A percentile compares a stretch with the other conserved stretches of the same genome.
Evolutionary conservation across 768 basidiomycete genomes (phyloP).

Genomic region (Myochromella boudieri): DNA sequence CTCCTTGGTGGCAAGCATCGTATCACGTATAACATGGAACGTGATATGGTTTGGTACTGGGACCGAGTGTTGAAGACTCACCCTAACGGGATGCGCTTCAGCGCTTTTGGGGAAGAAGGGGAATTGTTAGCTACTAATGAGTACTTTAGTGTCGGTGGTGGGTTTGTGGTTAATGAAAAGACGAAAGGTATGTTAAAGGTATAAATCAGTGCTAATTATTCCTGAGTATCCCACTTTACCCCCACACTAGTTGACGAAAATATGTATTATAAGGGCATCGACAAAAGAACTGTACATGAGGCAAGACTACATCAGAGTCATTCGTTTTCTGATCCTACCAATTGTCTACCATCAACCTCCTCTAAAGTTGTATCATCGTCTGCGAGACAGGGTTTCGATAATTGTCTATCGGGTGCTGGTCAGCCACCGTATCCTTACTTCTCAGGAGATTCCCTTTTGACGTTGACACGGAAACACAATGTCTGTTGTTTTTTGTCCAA

Average conservation of each 20-base stretch:
- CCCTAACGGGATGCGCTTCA: conserved; percentile 93
- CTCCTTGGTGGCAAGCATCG: conserved; percentile 69
- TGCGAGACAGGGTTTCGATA: background rate
- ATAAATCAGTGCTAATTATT: background rate
- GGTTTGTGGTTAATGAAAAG: conserved; percentile 94
- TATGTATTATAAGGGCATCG: conserved; percentile 89
- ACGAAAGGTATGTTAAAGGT: conserved; percentile 62
- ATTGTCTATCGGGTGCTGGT: conserved; percentile 23
- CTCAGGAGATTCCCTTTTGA: conserved; percentile 72
- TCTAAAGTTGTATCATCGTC: background rate
- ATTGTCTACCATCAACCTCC: background rate
- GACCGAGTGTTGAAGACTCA: conserved; percentile 87
- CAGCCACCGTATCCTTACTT: conserved; percentile 84
- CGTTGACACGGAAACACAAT: conserved; percentile 77
- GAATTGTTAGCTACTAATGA: conserved; percentile 91
- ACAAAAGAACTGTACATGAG: conserved; percentile 77
- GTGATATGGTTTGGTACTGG: conserved; percentile 93
- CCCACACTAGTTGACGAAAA: conserved; percentile 77
- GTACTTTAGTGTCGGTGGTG: conserved; percentile 93
- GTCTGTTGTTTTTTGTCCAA: conserved; percentile 50
- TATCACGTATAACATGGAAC: conserved; percentile 85
- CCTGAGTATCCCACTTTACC: conserved; percentile 1
- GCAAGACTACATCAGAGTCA: conserved; percentile 74
- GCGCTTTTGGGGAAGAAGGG: conserved; percentile 78
- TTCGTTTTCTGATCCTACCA: conserved; percentile 36